Evolutionary conservation across 192 early-diverging fungal genomes (phyloP), one percentile per base, ranked within the genome.

Genomic region (Entrophospora sp.): DNA sequence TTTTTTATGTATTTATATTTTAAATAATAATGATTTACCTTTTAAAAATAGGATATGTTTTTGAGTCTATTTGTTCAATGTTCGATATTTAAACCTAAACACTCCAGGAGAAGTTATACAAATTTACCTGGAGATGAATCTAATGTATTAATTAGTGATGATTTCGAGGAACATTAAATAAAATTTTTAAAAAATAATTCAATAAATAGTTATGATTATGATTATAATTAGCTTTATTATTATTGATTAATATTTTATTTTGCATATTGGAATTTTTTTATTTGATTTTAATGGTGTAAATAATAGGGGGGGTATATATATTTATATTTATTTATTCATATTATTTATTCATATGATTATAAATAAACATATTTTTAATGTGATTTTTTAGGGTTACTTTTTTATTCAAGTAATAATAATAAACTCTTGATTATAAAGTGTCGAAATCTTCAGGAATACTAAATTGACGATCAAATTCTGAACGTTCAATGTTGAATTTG

Each of bases 381-480:
- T n/a, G n/a, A n/a, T n/a, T n/a, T n/a, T n/a, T n/a, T n/a, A n/a
- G n/a, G n/a, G n/a, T n/a, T n/a, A n/a, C n/a, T n/a, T n/a, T n/a
- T n/a, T n/a, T n/a, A n/a, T n/a, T n/a, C n/a, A n/a, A n/a, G n/a
- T n/a, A n/a, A n/a, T n/a, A n/a, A n/a, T n/a, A n/a, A n/a, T n/a
- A n/a, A n/a, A 49, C 3, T 25, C 22, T 24, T 32, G 25, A 25
- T 59, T 49, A 69, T 4, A 83, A 53, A 13, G 74, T 90, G 70
- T 95, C 91, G 63, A 92, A 77, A 27, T 92, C 90, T 9, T 86
- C 84, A 0, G 82, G 75, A 13, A 95, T 84, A 28, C 68, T 75
- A 79, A 89, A 88, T 51, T 79, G 71, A 68, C 73, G 73, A 66
- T 82, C 75, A 66, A 95, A 93, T 18, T 83, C 76, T 1, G 61